phyloP scores from a whole-genome alignment of 768 basidiomycete species.

The Filobasidium floriforme region DNA sequence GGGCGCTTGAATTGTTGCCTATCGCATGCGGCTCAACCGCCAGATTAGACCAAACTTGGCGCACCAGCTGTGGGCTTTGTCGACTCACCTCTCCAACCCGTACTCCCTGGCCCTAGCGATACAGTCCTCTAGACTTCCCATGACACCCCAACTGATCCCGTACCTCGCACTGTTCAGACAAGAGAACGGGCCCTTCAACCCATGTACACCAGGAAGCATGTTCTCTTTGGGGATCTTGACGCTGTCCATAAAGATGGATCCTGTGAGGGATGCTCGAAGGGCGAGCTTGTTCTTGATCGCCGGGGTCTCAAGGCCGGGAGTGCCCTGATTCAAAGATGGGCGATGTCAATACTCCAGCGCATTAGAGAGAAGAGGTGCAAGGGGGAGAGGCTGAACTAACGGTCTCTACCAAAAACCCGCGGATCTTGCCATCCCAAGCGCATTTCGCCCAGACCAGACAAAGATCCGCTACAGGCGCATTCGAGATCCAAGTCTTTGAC shows the following conservation, averaged over 20 bases:
- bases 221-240: constrained; percentile 68
- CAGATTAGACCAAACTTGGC: no score
- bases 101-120: constrained; percentile 68
- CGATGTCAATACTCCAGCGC: background rate
- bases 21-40: background rate
- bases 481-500: constrained; percentile 96
- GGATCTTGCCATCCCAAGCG: constrained; percentile 84
- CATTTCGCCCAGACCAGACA: constrained; percentile 89
- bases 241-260: constrained; percentile 74
- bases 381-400: constrained; percentile 51
- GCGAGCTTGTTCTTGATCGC: constrained; percentile 89
- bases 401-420: constrained; percentile 87
- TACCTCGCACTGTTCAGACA: constrained; percentile 86
- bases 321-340: constrained; percentile 51
- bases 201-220: constrained; percentile 67
- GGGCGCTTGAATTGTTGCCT: constrained; percentile 77
- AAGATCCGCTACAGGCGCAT: constrained; percentile 85
- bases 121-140: constrained; percentile 92
- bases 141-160: constrained; percentile 90
- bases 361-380: background rate
- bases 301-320: constrained; percentile 72
- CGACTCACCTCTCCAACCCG: constrained; percentile 62
- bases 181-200: constrained; percentile 77
- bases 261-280: constrained; percentile 58
- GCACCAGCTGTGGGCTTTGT: background rate